Conservation (phyloP, 2,329 filamentous ascomycete species). For the Cordyceps fumosorosea region DNA sequence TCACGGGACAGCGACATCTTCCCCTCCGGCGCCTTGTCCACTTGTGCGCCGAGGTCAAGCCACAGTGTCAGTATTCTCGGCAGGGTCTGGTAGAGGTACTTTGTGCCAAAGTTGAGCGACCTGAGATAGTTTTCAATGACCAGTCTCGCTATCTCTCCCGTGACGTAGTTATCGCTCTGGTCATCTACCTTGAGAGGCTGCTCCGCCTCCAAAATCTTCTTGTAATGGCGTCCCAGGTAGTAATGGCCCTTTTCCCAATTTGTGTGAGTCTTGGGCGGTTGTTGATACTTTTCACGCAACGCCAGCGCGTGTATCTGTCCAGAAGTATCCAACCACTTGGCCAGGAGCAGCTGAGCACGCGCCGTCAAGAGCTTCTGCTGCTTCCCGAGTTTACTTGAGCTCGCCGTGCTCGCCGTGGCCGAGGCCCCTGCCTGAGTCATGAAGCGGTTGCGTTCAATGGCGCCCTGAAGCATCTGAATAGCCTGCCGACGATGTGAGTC, state of each 20-base stretch:
- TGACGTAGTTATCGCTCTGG: slow-evolving; percentile 69
- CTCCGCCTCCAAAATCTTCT: slow-evolving; percentile 88
- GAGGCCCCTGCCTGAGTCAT: slow-evolving; percentile 38
- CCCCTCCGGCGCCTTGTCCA: slow-evolving; percentile 54
- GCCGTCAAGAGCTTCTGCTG: slow-evolving; percentile 59
- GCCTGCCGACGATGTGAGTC: slow-evolving; percentile 91
- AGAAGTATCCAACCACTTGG: slow-evolving; percentile 95
- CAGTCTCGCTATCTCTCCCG: slow-evolving; percentile 77
- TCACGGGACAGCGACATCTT: slow-evolving; percentile 47
- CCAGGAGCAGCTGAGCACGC: slow-evolving; percentile 78
- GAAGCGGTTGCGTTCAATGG: slow-evolving; percentile 77
- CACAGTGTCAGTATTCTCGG: slow-evolving; percentile 89
- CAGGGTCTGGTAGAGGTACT: slow-evolving; percentile 92
- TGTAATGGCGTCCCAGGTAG: slow-evolving; percentile 94
- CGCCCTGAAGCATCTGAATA: slow-evolving; percentile 82
- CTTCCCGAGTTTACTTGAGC: slow-evolving; percentile 29
- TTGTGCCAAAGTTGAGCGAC: slow-evolving; percentile 80
- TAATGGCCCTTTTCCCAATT: slow-evolving; percentile 97
- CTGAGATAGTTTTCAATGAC: slow-evolving; percentile 92
- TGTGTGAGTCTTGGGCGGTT: slow-evolving; percentile 62
- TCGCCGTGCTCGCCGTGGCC: slow-evolving; percentile 13
- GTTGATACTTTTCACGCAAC: slow-evolving; percentile 74
- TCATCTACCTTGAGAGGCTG: slow-evolving; percentile 68
- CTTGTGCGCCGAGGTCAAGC: slow-evolving; percentile 79
- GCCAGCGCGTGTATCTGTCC: slow-evolving; percentile 83